Evolutionary conservation across 2,329 filamentous ascomycete genomes (phyloP), one percentile per base, ranked within the genome.

Genomic region (Dactylellina leptospora): DNA sequence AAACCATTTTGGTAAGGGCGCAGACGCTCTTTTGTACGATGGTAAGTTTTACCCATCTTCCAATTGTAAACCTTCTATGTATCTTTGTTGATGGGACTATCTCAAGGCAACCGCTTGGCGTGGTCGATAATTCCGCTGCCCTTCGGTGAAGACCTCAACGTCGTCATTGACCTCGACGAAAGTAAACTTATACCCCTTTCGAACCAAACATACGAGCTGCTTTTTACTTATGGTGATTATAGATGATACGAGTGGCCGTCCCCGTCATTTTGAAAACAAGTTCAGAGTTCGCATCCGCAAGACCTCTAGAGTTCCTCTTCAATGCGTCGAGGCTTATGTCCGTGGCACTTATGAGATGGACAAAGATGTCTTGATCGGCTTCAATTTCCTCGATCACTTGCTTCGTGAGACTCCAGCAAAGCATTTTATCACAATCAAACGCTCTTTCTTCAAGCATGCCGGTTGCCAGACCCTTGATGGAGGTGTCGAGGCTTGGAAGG

Each of bases 311-410:
- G 85, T 99, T 20, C 85, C 90, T 44, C 84, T 97, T 56, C 80
- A 83, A 2, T 82, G 85, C 0, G 83, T 97, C 0, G 81, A 84
- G 2, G 82, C 83, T 0, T 97, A 93, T 78, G 82, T 96, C 1
- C 77, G 82, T 1, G 84, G 87, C 50, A 81, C 84, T 68, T 81
- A 84, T 18, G 80, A 83, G 0, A 90, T 90, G 79, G 85, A 89
- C 77, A 86, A 85, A 36, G 81, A 84, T 18, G 87, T 93, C 18
- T 84, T 93, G 5, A 90, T 95, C 77, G 88, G 90, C 11, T 86
- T 97, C 79, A 96, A 90, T 78, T 97, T 97, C 77, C 82, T 97
- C 3, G 95, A 99, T 74, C 95, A 99, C 78, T 82, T 93, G 5
- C 83, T 99, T 61, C 90, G 95, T 87, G 96, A 79, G 84, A 82